Base-by-base conservation (phyloP, 768 basidiomycete genomes). In the Lactarius indigo region DNA sequence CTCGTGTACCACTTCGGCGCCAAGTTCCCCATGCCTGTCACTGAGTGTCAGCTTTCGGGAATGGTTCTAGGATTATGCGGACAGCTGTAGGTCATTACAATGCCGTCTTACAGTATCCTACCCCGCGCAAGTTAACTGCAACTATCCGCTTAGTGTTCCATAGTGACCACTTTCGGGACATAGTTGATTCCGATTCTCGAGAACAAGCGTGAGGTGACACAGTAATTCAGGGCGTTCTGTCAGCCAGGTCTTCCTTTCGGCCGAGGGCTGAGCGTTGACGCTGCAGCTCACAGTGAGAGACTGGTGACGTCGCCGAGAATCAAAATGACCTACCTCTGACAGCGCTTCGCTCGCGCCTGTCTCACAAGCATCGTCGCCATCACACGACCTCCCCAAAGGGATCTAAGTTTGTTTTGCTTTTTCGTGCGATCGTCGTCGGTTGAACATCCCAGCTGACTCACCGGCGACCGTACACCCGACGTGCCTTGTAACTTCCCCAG, bases 271-370 rank as follows among this genome's bases (percentile, higher is more conserved):
- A 10, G 23, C 15, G 33, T 17, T 52, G 52, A 56, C 28, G 63
- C 33, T n/a, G 26, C n/a, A 4, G 35, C 26, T 35, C 35, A 39
- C n/a, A 12, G 33, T 23, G 20, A 42, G 54, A 30, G n/a, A 28
- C 39, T n/a, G 17, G 30, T 64, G 63, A 64, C 42, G 42, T 44
- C 41, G 55, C 5, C 63, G 50, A 52, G 50, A 13, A 52, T 52
- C 50, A 26, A 13, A 52, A 26, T 15, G 50, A 26, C 23, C 3
- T 26, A 15, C 47, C 13, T 52, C 50, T 13, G 50, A 52, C 50
- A 52, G 23, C 50, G 26, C 50, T 52, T 52, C 50, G 26, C 50
- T 7, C 5, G 23, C 23, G 13, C 23, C 13, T 31, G 41, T 26
- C 5, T n/a, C 55, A 33, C 12, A 26, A 52, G n/a, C 50, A 52